A percentile compares a stretch with the other conserved stretches of the same genome.
Evolutionary conservation across 2,329 filamentous ascomycete genomes (phyloP).

Genomic region (Colletotrichum chlorophyti): DNA sequence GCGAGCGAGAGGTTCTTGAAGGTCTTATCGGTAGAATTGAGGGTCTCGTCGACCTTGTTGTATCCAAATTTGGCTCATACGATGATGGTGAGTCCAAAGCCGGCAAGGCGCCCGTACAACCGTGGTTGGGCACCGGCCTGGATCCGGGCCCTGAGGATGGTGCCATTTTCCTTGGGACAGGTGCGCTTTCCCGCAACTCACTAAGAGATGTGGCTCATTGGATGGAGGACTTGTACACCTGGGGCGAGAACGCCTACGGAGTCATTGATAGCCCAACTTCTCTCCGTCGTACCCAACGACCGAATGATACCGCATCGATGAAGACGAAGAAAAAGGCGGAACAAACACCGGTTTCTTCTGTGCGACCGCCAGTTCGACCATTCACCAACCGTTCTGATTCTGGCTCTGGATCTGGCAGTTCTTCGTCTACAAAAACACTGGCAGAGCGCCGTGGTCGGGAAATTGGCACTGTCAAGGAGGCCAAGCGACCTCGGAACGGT

Average conservation of each 20-base stretch:
- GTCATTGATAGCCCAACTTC: slow-evolving; percentile 80
- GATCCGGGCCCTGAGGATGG: slow-evolving; percentile 78
- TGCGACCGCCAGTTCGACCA: slow-evolving; percentile 2
- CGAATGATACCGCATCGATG: slow-evolving; percentile 35
- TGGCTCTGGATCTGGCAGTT: slow-evolving; percentile 17
- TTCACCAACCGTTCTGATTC: slow-evolving; percentile 8
- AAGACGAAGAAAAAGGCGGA: neutral
- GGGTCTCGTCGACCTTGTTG: slow-evolving; percentile 85
- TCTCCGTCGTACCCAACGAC: slow-evolving; percentile 58
- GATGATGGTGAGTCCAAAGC: slow-evolving; percentile 36
- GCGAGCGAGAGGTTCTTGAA: slow-evolving; percentile 91
- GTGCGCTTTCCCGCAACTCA: slow-evolving; percentile 74
- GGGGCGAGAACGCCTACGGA: slow-evolving; percentile 86
- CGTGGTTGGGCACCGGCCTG: slow-evolving; percentile 77
- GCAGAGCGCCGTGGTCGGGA: slow-evolving; percentile 27
- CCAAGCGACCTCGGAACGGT: slow-evolving; percentile 2
- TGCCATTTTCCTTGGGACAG: slow-evolving; percentile 83
- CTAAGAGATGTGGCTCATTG: slow-evolving; percentile 79
- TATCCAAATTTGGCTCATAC: slow-evolving; percentile 77
- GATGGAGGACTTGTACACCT: slow-evolving; percentile 87
- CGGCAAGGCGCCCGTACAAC: slow-evolving; percentile 37
- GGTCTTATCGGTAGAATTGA: slow-evolving; percentile 82
- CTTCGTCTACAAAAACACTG: slow-evolving; percentile 20
- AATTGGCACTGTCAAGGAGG: slow-evolving; percentile 27
- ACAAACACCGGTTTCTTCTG: neutral